Evolutionary conservation across 1,139 yeast species (phyloP).

Genomic region (Candida buenavistaensis): DNA sequence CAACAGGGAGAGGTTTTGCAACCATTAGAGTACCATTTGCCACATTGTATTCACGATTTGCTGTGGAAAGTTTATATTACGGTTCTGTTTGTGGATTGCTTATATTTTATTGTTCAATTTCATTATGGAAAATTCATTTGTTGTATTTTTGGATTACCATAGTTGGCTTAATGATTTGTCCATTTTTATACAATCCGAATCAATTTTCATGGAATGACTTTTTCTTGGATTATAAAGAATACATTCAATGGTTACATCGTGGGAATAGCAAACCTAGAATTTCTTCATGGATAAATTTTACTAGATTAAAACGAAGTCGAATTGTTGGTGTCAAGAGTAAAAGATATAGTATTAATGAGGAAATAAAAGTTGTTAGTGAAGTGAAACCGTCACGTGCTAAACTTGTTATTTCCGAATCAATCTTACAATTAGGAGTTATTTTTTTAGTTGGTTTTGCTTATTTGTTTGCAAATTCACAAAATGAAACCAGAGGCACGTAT

Average conservation of each 20-base stretch:
- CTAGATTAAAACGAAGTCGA: constrained; percentile 39
- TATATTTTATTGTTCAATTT: constrained; percentile 42
- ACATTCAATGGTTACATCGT: constrained; percentile 43
- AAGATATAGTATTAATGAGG: constrained; percentile 20
- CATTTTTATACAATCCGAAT: constrained; percentile 53
- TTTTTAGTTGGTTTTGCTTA: constrained; percentile 38
- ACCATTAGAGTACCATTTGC: constrained; percentile 48
- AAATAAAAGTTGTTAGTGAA: constrained; percentile 28
- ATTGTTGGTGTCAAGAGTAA: constrained; percentile 44
- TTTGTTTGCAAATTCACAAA: constrained; percentile 46
- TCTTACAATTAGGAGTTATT: constrained; percentile 29
- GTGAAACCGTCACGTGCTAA: constrained; percentile 41
- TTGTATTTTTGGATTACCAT: constrained; percentile 53
- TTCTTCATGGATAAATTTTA: constrained; percentile 45
- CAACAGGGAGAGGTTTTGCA: constrained; percentile 58
- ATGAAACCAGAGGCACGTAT: constrained; percentile 26
- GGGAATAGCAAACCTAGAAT: constrained; percentile 36
- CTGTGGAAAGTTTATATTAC: constrained; percentile 45
- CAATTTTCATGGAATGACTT: constrained; percentile 52
- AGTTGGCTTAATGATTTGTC: constrained; percentile 45
- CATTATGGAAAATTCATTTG: constrained; percentile 49
- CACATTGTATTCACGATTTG: constrained; percentile 45
- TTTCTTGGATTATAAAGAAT: constrained; percentile 46
- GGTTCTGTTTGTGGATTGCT: constrained; percentile 40
- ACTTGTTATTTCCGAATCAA: constrained; percentile 30